Evolutionary conservation across 768 basidiomycete species (phyloP), one percentile per base, ranked within the genome.

Genomic region (Coprinopsis sp.): DNA sequence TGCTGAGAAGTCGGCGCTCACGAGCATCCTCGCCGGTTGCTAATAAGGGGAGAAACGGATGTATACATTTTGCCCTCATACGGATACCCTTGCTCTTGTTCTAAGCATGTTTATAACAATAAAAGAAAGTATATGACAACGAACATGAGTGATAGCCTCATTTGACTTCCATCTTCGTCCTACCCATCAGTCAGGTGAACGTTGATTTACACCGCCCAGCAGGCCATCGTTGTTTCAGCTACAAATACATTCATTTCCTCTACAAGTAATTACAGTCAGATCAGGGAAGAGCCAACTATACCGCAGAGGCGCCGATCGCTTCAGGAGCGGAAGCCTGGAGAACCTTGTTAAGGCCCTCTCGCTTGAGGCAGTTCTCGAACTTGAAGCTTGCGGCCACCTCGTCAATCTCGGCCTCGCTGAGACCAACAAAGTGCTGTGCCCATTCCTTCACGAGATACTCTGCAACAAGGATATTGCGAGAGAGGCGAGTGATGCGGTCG

Each of bases 361-460:
- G 67, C 64, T 81, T 78, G 59, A 77, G 55, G 64, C 88, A 91
- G 43, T 79, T 72, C 39, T 79, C 80, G 54, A 81, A 84, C 60
- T 69, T 71, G 70, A 91, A 90, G 62, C 84, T 84, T 54, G 72
- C 69, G n/a, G 88, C 87, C 39, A 91, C 72, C 51, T 67, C 75
- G 53, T 91, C 87, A 33, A 91, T 59, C 66, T 88, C 79, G 40
- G 61, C 69, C 54, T 76, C 66, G 27, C 63, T 73, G 69, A 76
- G 77, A 0, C 81, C 80, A 12, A 69, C 54, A 58, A 86, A 84
- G 58, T 82, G 78, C 36, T 81, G 79, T 18, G 84, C 84, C 82
- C 84, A 87, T 59, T 85, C 85, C 62, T 71, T 72, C 33, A 85
- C 73, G 47, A 89, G 67, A 62, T 77, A 87, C 63, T 87, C 88